Base-by-base conservation (phyloP, 2,329 filamentous ascomycete genomes). In the Alternaria angustiovoidea region DNA sequence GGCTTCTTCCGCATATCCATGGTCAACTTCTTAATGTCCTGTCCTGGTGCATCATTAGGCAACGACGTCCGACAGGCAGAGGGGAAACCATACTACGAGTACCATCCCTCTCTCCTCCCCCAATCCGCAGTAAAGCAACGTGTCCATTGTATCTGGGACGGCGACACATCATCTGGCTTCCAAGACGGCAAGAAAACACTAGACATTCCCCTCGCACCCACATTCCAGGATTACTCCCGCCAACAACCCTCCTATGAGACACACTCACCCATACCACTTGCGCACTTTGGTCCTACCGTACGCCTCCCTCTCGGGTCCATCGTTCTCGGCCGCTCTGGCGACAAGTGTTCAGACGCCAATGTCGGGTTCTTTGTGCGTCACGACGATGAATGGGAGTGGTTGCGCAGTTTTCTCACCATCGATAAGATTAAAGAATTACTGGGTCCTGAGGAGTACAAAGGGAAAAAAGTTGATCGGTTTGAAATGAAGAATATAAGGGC, bases 21-120 rank as follows among this genome's bases (percentile, higher is more conserved):
- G 61, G 80, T 82, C 52, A 74, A 76, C 39, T 79, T 81, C 60
- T 78, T 82, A 62, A 71, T 79, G 64, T 73, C 72, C 11, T 82
- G 79, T 61, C 81, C 81, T 0, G 81, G 80, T 2, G 80, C 78
- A 2, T 67, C 63, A 5, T 63, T 72, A 3, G 66, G 66, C 1
- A 71, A 72, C 48, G 71, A 73, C 53, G 63, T 73, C 41, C 60
- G 71, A 8, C 68, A 70, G 52, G 67, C 67, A 26, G 68, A 70
- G 18, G 68, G 68, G 0, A 74, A 69, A 38, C 68, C 69, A 1
- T 77, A 79, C 39, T 79, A 79, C 47, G 80, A 82, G 61, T 81
- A 81, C 67, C 80, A 78, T 58, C 78, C 80, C 1, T 78, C 76
- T 5, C 57, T 77, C 1, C 60, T 78, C 7, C 74, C 72, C 7